Conservation (phyloP, 73 alveolate genomes). For the Symbiodinium natans region DNA sequence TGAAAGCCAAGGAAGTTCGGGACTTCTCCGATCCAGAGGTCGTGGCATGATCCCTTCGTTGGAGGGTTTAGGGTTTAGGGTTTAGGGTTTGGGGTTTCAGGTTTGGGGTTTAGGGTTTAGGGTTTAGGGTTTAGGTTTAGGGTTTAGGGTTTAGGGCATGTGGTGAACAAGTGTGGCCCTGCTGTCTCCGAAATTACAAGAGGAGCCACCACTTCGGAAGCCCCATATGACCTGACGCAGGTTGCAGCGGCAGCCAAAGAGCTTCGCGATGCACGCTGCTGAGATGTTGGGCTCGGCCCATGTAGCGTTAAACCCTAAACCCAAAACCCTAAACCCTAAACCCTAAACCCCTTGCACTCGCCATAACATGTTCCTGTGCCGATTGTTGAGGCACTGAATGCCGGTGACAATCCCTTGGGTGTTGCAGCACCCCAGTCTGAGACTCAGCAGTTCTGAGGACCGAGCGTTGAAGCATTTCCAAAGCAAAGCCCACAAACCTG, state of each 20-base stretch:
- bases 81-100: neutral
- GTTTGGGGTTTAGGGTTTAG: no score
- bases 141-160: no score
- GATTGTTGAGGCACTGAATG: conserved; percentile 48
- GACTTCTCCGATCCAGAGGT: conserved; percentile 74
- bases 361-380: no score
- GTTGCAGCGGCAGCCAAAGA: conserved; percentile 64
- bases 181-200: no score
- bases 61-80: neutral
- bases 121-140: no score
- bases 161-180: no score
- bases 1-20: conserved; percentile 25
- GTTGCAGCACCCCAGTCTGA: conserved; percentile 63
- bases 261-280: conserved; percentile 19
- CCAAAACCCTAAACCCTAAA: no score
- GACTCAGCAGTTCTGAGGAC: neutral
- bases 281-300: neutral
- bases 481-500: no score
- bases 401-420: conserved; percentile 78
- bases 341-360: no score
- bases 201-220: no score
- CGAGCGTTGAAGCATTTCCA: no score
- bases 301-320: no score
- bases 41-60: neutral
- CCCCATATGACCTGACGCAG: neutral